Evolutionary conservation across 768 basidiomycete species (phyloP), one percentile per base, ranked within the genome.

Genomic region (Pulveroboletus sp.): DNA sequence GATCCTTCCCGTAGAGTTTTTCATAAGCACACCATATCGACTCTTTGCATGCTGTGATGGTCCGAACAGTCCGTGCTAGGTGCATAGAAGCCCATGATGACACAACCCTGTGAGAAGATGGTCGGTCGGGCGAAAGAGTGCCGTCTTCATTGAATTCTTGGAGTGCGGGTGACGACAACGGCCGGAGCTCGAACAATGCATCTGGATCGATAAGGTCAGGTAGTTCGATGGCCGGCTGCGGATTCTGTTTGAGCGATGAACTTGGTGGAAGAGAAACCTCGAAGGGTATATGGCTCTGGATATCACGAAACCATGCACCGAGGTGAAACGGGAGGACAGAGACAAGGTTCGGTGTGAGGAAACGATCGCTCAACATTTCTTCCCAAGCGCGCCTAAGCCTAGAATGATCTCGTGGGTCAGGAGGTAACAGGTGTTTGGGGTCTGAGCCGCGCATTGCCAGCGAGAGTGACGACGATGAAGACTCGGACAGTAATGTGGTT

Each of bases 261-360:
- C 74, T 83, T 12, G 72, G 74, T 12, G 83, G 85, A n/a, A 84
- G 74, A 30, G 73, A 70, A 36, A 85, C 69, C 46, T 76, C 73
- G 51, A 78, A 63, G 3, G 74, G 68, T 14, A 76, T 71, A 55
- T 77, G 73, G 3, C 74, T 68, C 55, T 74, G 74, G 40, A 84
- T 73, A 41, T 80, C 76, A 8, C 62, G 60, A 56, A 87, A 88
- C 46, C 74, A 76, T 15, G 75, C 68, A 1, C 77, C 77, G 33
- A 89, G 71, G 57, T 87, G 83, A 54, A 87, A 83, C 0, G 83
- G 84, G 43, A 88, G 73, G 44, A 86, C 73, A 15, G 80, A 75
- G 52, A 81, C 69, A 7, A 82, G 61, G 17, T 76, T 76, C 8
- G 76, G 63, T 0, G 79, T 69, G 31, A 88, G 68, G 59, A 85